Base-by-base conservation (phyloP, 225 moss, liverwort and hornwort genomes). In the Marchantia polymorpha region DNA sequence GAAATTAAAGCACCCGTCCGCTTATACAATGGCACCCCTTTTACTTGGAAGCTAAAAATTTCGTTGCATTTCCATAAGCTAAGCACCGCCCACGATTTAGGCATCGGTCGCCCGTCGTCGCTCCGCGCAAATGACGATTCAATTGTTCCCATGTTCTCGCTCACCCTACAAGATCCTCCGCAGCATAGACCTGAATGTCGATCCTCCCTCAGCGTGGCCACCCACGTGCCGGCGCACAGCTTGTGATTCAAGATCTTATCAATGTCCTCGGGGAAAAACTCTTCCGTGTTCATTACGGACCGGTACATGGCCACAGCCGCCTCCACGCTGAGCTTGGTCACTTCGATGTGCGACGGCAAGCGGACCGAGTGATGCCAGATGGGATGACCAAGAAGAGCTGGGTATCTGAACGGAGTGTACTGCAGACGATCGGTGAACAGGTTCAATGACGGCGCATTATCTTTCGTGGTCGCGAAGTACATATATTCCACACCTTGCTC, bases 31-130 rank as follows among this genome's bases (percentile, higher is more conserved):
- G 93, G 89, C 0, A 91, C 95, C 25, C 95, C 93, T 47, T 82
- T 91, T 79, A 93, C 85, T 80, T 99, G 92, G 47, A 93, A 85
- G 81, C 81, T 90, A 81, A 99, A 99, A 19, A 93, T 85, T 74
- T 99, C 99, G 65, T 99, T 94, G 81, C 95, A 95, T 80, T 91
- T 93, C 99, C 99, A 99, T 6, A 99, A 78, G 66, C 95, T 95
- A 12, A 99, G 80, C 78, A 99, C 92, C 5, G 99, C 97, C 95
- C 95, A 99, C 0, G 94, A 91, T 16, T 20, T 83, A 59, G 8
- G 89, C 84, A 14, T 67, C 10, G 50, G 90, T 64, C 12, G 75
- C 72, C 12, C 81, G 16, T 77, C 59, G 52, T 76, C 39, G 31
- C 58, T 59, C 12, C 64, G 69, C n/a, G n/a, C 87, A 79, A 73